Evolutionary conservation across 2,329 filamentous ascomycete species (phyloP), one percentile per base, ranked within the genome.

Genomic region (Alternaria longipes): DNA sequence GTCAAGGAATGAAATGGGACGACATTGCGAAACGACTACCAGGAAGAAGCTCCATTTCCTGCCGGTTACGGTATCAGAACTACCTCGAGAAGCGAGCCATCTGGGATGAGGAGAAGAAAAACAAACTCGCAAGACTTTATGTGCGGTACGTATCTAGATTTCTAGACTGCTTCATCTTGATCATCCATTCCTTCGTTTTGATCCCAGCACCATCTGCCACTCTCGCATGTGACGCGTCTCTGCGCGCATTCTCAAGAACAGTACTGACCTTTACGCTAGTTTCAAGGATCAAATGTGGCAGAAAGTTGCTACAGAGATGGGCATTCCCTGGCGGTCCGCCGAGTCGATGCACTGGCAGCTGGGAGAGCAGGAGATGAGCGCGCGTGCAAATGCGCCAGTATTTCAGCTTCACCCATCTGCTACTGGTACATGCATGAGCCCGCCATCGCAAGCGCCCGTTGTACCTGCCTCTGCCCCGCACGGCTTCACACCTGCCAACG

Each of bases 341-440:
- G 94, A 99, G 81, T 94, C 93, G 5, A 97, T 97, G 94, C 95
- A 98, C 81, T 99, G 95, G 94, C 91, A 97, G 74, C 85, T 99
- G 56, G 94, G 94, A 64, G 93, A 97, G 78, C 84, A 89, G 70
- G 95, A 98, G 72, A 98, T 99, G 93, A 94, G 94, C 49, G 88
- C 91, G 63, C 90, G 94, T 60, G 94, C 94, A 42, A 95, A 95
- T 45, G 93, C 95, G 38, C 90, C 91, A 7, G 93, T 94, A 1
- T 97, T 97, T 79, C 85, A 89, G 72, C 83, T 83, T 34, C 73
- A 78, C 59, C 73, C 74, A 32, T 78, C 76, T 53, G 76, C 76
- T 52, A 78, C 74, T 12, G 64, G 64, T 41, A 75, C 70, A 53
- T 71, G 72, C 41, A 69, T 71, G 41, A 68, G 68, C 60, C 76